phyloP scores from a whole-genome alignment of 1,139 yeast genomes.

The Hansenula sp. region DNA sequence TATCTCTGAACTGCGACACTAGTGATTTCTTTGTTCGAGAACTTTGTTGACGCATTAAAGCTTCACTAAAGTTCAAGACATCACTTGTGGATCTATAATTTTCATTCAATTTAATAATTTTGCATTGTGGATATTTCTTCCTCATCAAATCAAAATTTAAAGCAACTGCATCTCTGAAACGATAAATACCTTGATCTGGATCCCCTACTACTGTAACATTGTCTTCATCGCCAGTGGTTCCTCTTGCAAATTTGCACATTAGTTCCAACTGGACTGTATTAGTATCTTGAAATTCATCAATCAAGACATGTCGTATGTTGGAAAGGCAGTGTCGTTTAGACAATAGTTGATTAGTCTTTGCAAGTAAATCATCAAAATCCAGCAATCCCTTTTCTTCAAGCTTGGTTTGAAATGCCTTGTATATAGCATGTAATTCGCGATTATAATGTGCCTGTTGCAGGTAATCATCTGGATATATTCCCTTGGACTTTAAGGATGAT shows the following conservation, averaged over 20 bases:
- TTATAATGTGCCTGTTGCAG: conserved; percentile 23
- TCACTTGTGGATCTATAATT: conserved; percentile 79
- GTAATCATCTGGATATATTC: conserved; percentile 37
- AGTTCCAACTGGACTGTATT: conserved; percentile 70
- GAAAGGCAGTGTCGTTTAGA: conserved; percentile 41
- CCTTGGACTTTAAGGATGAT: conserved; percentile 49
- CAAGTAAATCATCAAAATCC: conserved; percentile 83
- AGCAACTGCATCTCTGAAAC: conserved; percentile 76
- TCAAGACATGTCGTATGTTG: conserved; percentile 63
- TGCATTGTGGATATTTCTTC: conserved; percentile 34
- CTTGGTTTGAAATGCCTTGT: conserved; percentile 46
- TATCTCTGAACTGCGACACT: conserved; percentile 37
- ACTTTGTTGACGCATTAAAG: conserved; percentile 58
- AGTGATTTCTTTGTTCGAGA: conserved; percentile 40
- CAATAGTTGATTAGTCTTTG: conserved; percentile 51
- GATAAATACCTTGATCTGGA: conserved; percentile 93
- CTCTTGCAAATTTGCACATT: conserved; percentile 52
- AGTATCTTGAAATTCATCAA: conserved; percentile 95
- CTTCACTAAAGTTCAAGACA: conserved; percentile 62
- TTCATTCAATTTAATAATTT: conserved; percentile 46
- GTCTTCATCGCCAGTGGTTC: conserved; percentile 25
- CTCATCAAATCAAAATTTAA: conserved; percentile 62
- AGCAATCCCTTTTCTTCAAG: conserved; percentile 38
- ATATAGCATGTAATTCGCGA: conserved; percentile 34
- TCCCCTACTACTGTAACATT: conserved; percentile 90